Base-by-base conservation (phyloP, 441 rosid genomes). In the Euphorbia schlechtendalii region DNA sequence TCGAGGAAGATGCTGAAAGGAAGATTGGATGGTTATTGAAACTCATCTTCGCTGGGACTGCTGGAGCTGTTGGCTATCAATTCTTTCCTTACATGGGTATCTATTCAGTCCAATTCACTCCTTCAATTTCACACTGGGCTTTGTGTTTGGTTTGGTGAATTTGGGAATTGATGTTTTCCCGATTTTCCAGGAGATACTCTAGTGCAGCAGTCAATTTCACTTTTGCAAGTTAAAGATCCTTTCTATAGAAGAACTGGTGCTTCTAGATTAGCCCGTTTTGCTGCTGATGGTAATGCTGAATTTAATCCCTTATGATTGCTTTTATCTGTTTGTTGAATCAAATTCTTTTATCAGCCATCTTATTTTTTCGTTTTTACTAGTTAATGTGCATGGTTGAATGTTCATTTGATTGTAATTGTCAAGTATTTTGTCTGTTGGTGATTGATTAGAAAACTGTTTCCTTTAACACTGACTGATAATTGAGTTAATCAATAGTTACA, bases 221-320 rank as follows among this genome's bases (percentile, higher is more conserved):
- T 93, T 65, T 79, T 93, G 83, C 94, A 82, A 64, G 92, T 84
- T 53, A 88, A 90, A 78, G 99, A 93, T 79, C 96, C 97, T 4
- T 81, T 86, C 81, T 90, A 85, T 76, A 93, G 89, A 79, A 76
- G 99, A 74, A 79, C 80, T 75, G 96, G 99, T 34, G 99, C 99
- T 66, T 87, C 97, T 54, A 78, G 96, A 79, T 79, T 93, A 71
- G 78, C 96, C 52, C 88, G 93, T 69, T 87, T 87, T 63, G 96
- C 99, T 20, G 70, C 80, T 58, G 88, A 90, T 65, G 96, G 96
- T 93, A 83, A 12, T 59, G 63, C 30, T 20, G 51, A 4, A 18
- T 59, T 59, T 11, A 45, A 14, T 45, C 3, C 10, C 15, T 27
- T 24, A 22, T 24, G 14, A 15, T 24, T 61, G 64, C 20, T 61